A percentile compares a stretch with the other conserved stretches of the same genome.
Evolutionary conservation across 1,284 basidiomycete species (phyloP).

Genomic region (Apiotrichum veenhuisii): DNA sequence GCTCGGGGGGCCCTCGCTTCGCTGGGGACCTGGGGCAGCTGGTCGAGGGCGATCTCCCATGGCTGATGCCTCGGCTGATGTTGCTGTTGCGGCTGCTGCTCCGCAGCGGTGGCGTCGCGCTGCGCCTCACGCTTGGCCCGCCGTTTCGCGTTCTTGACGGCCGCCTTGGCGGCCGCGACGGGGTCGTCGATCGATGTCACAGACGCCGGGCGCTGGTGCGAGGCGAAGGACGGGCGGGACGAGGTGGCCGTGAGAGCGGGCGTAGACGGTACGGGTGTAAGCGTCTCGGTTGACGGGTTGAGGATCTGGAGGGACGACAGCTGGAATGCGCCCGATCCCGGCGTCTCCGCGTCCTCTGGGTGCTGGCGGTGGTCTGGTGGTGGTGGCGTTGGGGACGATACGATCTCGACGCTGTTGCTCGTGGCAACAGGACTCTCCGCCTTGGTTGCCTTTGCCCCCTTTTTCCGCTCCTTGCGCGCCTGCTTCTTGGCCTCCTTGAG

Average conservation of each 20-base stretch:
- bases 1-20: not conserved
- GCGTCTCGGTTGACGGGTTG: no score
- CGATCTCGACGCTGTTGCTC: not conserved
- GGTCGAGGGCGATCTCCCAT: constrained; percentile 13
- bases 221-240: not conserved
- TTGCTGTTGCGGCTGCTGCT: not conserved
- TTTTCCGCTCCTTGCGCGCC: constrained; percentile 2
- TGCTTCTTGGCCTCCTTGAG: not conserved
- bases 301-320: not conserved
- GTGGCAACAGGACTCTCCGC: not conserved
- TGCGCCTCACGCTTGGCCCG: not conserved
- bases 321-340: no score
- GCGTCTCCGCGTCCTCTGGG: no score
- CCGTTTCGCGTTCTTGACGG: not conserved
- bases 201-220: not conserved
- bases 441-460: not conserved
- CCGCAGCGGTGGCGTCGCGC: not conserved
- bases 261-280: not conserved
- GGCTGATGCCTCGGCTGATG: not conserved
- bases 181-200: not conserved
- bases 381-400: not conserved
- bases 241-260: not conserved
- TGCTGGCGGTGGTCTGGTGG: not conserved
- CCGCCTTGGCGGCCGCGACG: not conserved
- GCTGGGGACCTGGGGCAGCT: not conserved